Base-by-base conservation (phyloP, 225 moss, liverwort and hornwort genomes). In the Marchantia polymorpha region DNA sequence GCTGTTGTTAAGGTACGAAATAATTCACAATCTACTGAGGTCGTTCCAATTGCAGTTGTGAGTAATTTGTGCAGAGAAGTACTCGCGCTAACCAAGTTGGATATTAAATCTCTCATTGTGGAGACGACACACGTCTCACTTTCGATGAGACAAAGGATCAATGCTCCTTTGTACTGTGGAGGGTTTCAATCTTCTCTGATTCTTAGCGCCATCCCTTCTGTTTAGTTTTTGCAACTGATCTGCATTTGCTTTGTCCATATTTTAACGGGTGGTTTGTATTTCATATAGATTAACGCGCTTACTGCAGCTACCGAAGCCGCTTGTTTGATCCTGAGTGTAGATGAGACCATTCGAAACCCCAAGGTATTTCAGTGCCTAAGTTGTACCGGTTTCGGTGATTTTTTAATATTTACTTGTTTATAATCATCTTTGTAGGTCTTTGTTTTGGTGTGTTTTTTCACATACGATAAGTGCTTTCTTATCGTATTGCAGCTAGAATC, bases 251-350 rank as follows among this genome's bases (percentile, higher is more conserved):
- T 19, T 47, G 14, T 17, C 29, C 12, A 27, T 71, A 4, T 19
- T 10, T 71, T 46, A 51, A 50, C 71, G 53, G 26, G 7, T 23
- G 23, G 29, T 78, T 55, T 66, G 61, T 64, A 49, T 39, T 39
- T 5, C 50, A 8, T 54, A 4, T 72, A 97, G 97, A 99, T 99
- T 1, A 94, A 99, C 84, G 97, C 97, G 11, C 84, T 95, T 12
- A 91, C 90, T 30, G 97, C 94, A 52, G 97, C 97, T 29, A 99
- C 97, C 59, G 97, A 99, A 78, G 89, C 89, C 51, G 87, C 87
- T 15, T 75, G 81, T 63, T 71, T 89, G 78, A 83, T 89, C 66
- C 82, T 89, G 22, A 89, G 89, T 77, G 89, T 89, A 15, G 89
- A 89, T 77, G 89, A 89, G 83, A 89, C 89, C 25, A 82, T 89